A percentile compares a stretch with the other conserved stretches of the same genome.
These are phyloP conservation scores for Claviceps capensis DNA, from an alignment of 2,329 filamentous ascomycete species.

Conservation along the genomic window DNA sequence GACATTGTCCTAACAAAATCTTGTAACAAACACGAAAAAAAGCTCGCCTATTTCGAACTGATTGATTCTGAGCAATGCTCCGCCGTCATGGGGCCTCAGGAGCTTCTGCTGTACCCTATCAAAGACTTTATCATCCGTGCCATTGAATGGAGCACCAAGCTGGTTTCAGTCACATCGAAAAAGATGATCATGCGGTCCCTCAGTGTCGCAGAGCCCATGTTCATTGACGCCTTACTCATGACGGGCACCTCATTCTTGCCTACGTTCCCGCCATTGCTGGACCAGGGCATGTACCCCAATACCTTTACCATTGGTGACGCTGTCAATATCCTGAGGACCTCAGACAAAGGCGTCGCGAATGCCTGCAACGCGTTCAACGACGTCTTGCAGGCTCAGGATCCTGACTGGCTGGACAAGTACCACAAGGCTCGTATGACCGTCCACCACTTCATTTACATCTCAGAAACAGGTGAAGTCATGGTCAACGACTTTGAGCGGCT, in stretches of 20 bases:
- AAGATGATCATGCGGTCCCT: slow-evolving; percentile 57
- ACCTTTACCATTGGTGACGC: slow-evolving; percentile 58
- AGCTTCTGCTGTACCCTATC: slow-evolving; percentile 75
- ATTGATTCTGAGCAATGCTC: slow-evolving; percentile 53
- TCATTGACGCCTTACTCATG: slow-evolving; percentile 74
- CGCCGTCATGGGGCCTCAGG: slow-evolving; percentile 70
- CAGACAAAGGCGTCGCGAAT: slow-evolving; percentile 55
- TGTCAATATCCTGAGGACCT: slow-evolving; percentile 57
- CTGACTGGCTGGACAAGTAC: slow-evolving; percentile 74
- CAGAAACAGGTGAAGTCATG: slow-evolving; percentile 60
- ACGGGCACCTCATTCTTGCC: slow-evolving; percentile 69
- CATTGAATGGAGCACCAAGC: slow-evolving; percentile 55
- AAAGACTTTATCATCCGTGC: slow-evolving; percentile 55
- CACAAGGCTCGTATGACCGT: slow-evolving; percentile 74
- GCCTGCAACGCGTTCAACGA: slow-evolving; percentile 71
- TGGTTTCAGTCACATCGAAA: slow-evolving; percentile 50
- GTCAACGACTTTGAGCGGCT: slow-evolving; percentile 61
- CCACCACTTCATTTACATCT: slow-evolving; percentile 76
- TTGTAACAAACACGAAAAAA: background rate
- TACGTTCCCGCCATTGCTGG: slow-evolving; percentile 64
- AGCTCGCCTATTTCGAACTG: slow-evolving; percentile 65
- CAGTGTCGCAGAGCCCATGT: slow-evolving; percentile 53
- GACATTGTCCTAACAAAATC: background rate
- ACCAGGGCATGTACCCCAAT: slow-evolving; percentile 39
- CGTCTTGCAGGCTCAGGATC: slow-evolving; percentile 54